phyloP scores from a whole-genome alignment of 495 filamentous ascomycete species.

The Melanomma pulvis-pyrius region DNA sequence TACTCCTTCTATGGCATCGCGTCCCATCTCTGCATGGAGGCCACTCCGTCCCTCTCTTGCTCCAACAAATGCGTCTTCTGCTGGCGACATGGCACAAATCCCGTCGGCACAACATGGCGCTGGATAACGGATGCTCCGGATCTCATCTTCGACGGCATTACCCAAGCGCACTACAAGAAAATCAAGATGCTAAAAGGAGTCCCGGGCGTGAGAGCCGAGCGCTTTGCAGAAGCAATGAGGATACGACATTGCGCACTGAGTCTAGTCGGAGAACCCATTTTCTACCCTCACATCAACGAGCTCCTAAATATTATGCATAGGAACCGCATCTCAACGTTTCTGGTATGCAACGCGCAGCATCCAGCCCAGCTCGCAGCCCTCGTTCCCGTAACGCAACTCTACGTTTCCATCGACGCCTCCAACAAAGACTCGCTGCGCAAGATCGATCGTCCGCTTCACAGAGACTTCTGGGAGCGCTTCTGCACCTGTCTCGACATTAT shows the following conservation, averaged over 20 bases:
- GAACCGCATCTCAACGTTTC: conserved; percentile 87
- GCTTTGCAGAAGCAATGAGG: conserved; percentile 88
- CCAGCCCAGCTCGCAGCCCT: conserved; percentile 84
- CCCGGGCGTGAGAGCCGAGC: conserved; percentile 86
- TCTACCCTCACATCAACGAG: conserved; percentile 96
- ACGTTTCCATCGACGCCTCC: conserved; percentile 92
- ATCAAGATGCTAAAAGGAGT: conserved; percentile 96
- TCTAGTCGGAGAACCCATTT: conserved; percentile 93
- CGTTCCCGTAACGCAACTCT: conserved; percentile 85
- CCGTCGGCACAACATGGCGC: conserved; percentile 92
- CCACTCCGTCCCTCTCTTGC: conserved; percentile 91
- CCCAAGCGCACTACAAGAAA: conserved; percentile 90
- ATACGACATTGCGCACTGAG: conserved; percentile 90
- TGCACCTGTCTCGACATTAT: conserved; percentile 87
- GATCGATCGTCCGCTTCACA: conserved; percentile 89
- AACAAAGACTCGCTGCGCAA: conserved; percentile 83
- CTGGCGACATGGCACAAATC: conserved; percentile 97
- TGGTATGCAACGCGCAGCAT: conserved; percentile 98
- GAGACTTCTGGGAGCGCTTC: conserved; percentile 98
- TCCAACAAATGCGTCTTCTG: conserved; percentile 99
- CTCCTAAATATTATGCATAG: conserved; percentile 79
- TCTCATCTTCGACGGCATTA: conserved; percentile 84
- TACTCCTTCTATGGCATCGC: conserved; percentile 94
- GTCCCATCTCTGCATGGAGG: conserved; percentile 97
- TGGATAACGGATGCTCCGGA: conserved; percentile 93